A percentile compares a stretch with the other conserved stretches of the same genome.
Evolutionary conservation across 2,329 filamentous ascomycete genomes (phyloP).

Genomic region (Scedosporium boydii): DNA sequence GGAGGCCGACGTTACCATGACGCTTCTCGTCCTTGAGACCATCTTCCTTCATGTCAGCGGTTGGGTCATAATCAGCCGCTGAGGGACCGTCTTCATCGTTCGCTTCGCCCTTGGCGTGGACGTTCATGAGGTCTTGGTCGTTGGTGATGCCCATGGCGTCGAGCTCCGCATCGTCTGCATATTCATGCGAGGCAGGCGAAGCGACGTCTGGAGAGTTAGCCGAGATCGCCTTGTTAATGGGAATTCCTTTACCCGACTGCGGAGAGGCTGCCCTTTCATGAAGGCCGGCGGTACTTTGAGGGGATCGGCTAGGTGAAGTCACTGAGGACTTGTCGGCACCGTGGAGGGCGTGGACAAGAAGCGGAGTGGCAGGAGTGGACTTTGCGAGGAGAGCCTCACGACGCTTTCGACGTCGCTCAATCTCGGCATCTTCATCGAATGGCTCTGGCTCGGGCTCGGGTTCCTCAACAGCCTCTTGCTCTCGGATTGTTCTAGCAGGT

Average conservation of each 20-base stretch:
- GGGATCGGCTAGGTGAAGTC: conserved; percentile 42
- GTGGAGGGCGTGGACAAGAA: conserved; percentile 66
- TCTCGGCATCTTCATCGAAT: conserved; percentile 72
- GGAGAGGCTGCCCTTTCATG: conserved; percentile 19
- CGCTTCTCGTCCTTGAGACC: conserved; percentile 59
- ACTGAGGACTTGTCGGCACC: conserved; percentile 45
- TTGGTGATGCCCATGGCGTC: conserved; percentile 1
- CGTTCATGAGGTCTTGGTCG: conserved; percentile 59
- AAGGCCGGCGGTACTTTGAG: conserved; percentile 22
- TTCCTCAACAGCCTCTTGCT: neutral
- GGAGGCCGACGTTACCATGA: conserved; percentile 43
- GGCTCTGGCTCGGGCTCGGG: conserved; percentile 25
- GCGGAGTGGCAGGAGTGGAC: conserved; percentile 62
- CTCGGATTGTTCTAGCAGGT: conserved; percentile 7
- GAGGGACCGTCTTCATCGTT: conserved; percentile 63
- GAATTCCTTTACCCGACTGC: conserved; percentile 16
- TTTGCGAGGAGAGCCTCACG: conserved; percentile 81
- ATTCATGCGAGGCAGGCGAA: conserved; percentile 2
- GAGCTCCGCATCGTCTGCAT: conserved; percentile 6
- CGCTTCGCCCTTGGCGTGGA: conserved; percentile 32
- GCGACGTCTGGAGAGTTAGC: conserved; percentile 24
- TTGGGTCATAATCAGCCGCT: conserved; percentile 90
- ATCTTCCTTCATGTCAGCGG: conserved; percentile 79
- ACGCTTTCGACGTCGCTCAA: conserved; percentile 75
- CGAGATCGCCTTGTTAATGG: conserved; percentile 33